Evolutionary conservation across 257 asterid genomes (phyloP), one percentile per base, ranked within the genome.

Genomic region (Salvia rosmarinus): DNA sequence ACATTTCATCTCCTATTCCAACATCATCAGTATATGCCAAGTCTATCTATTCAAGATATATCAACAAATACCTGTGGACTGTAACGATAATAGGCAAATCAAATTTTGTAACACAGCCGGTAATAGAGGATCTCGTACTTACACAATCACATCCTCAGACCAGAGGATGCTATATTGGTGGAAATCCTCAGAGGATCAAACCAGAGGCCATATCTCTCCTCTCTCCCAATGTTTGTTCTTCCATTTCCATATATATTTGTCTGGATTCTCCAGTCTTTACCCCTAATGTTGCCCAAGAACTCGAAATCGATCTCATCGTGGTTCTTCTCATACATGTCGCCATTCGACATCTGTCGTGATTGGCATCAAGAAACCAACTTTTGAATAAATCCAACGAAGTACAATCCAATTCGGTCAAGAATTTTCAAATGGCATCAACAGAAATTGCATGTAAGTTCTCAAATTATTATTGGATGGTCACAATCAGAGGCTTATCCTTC

Each of bases 241-340:
- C 96, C 98, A 80, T 91, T 91, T 63, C 96, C 98, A 78, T 91
- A 91, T 55, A 91, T 71, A 72, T 91, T 91, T 8, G 98, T 91
- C 80, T 91, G 96, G 43, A 91, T 81, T 67, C 96, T 88, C 96
- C 96, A 91, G 13, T 91, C 81, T 69, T 85, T 91, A 9, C 96
- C 96, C 61, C 94, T 85, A 68, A 89, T 83, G 61, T 91, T 89
- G 5, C 98, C 98, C 85, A 91, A 75, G 85, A 91, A 89, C 81
- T 91, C 98, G n/a, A 91, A 87, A 64, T 91, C 98, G 16, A 91
- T 76, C 71, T 91, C 98, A 35, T 91, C 98, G 16, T 91, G 98
- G 84, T 87, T 91, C 80, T 91, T 87, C 81, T 87, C 92, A 57
- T 79, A 81, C 64, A 78, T 77, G 79, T 88, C 96, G 9, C 80